A percentile compares a stretch with the other conserved stretches of the same genome.
Conservation (phyloP, 2,329 filamentous ascomycete species). For the Pseudocercospora ulei region DNA sequence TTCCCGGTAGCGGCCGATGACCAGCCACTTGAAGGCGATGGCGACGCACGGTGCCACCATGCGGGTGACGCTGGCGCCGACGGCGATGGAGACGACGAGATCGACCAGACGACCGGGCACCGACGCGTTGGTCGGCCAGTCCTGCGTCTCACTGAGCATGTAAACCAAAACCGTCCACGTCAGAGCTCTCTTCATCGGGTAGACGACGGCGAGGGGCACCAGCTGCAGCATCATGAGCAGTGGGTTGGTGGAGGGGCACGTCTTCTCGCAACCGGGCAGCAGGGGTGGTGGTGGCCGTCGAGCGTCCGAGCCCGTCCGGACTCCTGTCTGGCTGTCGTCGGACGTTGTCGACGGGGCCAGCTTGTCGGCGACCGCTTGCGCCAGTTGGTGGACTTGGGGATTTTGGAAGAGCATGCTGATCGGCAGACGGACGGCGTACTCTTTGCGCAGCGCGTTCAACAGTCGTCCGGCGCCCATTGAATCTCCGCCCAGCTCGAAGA, state of each 20-base stretch:
- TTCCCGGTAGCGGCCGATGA: constrained; percentile 47
- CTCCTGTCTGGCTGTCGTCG: constrained; percentile 6
- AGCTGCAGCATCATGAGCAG: constrained; percentile 45
- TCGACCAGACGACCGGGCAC: constrained; percentile 44
- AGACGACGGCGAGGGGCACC: constrained; percentile 43
- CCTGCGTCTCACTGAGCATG: constrained; percentile 37
- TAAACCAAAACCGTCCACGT: constrained; percentile 49
- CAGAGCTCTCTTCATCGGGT: constrained; percentile 45
- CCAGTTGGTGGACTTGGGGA: constrained; percentile 40
- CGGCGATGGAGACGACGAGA: constrained; percentile 40
- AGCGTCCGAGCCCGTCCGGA: no score
- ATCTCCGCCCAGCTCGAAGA: constrained; percentile 48
- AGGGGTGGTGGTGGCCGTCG: constrained; percentile 16
- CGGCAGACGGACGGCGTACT: constrained; percentile 44
- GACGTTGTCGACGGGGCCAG: constrained; percentile 9
- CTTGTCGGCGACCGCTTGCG: constrained; percentile 34
- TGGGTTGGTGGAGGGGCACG: constrained; percentile 44
- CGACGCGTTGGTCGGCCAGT: constrained; percentile 36
- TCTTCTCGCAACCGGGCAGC: constrained; percentile 36
- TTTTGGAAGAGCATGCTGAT: constrained; percentile 47
- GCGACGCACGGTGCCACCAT: constrained; percentile 41
- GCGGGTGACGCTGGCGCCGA: constrained; percentile 38
- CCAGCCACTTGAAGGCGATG: constrained; percentile 47
- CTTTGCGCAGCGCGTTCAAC: constrained; percentile 44
- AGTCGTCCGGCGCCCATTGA: constrained; percentile 47